A percentile compares a stretch with the other conserved stretches of the same genome.
Evolutionary conservation across 345 rosid genomes (phyloP).

Genomic region (Syzygium grande): DNA sequence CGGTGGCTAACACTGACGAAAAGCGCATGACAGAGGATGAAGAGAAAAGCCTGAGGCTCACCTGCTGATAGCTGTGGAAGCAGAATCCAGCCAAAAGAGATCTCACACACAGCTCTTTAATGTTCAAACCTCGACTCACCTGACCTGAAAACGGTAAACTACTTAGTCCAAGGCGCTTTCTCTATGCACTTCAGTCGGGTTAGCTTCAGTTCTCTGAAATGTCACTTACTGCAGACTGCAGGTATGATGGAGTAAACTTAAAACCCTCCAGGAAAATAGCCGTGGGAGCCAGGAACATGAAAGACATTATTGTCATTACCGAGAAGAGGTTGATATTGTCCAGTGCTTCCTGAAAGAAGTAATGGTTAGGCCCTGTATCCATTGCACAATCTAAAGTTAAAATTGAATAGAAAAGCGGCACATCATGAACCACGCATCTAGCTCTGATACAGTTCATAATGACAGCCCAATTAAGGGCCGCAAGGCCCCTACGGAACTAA

Average conservation of each 20-base stretch:
- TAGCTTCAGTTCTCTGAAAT: not conserved
- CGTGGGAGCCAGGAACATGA: constrained; percentile 53
- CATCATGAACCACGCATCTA: not conserved
- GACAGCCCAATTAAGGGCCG: too few relatives aligned
- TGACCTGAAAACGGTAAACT: constrained; percentile 12
- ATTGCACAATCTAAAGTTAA: not conserved
- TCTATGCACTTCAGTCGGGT: not conserved
- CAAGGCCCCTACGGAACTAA: not conserved
- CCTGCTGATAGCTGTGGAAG: constrained; percentile 83
- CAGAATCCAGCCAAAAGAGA: constrained; percentile 67
- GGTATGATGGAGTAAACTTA: constrained; percentile 58
- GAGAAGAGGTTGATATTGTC: constrained; percentile 91
- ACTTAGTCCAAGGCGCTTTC: not conserved
- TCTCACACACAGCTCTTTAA: constrained; percentile 43
- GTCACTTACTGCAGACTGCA: constrained; percentile 58
- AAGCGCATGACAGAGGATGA: not conserved
- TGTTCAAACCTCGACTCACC: constrained; percentile 52
- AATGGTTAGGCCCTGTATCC: not conserved
- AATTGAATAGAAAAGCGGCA: not conserved
- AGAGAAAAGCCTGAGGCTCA: constrained; percentile 3
- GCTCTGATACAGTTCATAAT: not conserved
- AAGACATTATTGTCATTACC: constrained; percentile 60
- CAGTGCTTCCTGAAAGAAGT: constrained; percentile 50
- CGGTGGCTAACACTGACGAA: not conserved
- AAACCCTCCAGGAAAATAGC: constrained; percentile 60